These are phyloP conservation scores for Inga oerstediana DNA, from an alignment of 306 rosid species.

Conservation along the genomic window DNA sequence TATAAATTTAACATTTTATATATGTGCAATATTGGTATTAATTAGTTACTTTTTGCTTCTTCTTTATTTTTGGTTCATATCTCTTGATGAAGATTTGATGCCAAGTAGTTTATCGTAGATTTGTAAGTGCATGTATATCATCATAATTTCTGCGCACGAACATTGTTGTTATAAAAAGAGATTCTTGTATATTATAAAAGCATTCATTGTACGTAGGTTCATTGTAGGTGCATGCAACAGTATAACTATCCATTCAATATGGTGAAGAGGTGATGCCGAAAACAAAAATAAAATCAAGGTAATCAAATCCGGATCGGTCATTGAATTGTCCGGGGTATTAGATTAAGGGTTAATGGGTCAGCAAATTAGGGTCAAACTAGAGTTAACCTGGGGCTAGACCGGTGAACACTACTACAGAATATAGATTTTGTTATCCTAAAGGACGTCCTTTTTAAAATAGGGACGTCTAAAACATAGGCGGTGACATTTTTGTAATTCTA, in stretches of 20 bases:
- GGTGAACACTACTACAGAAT: no score
- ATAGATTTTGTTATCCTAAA: no score
- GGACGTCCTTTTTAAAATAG: no score
- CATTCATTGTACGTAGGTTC: neutral
- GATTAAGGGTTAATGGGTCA: no score
- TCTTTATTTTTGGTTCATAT: neutral
- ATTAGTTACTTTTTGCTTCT: neutral
- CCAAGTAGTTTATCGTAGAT: no score
- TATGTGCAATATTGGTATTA: no score
- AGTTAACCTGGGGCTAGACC: no score
- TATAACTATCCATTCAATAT: neutral
- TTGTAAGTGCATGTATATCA: neutral
- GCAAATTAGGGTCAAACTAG: no score
- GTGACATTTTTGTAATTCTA: no score
- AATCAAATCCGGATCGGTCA: no score
- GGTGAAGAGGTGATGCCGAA: neutral
- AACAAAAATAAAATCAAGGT: neutral
- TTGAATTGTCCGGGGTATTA: no score
- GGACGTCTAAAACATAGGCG: no score
- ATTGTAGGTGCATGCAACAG: neutral
- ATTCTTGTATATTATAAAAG: neutral
- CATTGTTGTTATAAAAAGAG: neutral
- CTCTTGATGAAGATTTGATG: neutral
- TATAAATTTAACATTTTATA: neutral
- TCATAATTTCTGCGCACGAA: neutral